Evolutionary conservation across 2,329 filamentous ascomycete genomes (phyloP).

Genomic region (Fusarium sp.): DNA sequence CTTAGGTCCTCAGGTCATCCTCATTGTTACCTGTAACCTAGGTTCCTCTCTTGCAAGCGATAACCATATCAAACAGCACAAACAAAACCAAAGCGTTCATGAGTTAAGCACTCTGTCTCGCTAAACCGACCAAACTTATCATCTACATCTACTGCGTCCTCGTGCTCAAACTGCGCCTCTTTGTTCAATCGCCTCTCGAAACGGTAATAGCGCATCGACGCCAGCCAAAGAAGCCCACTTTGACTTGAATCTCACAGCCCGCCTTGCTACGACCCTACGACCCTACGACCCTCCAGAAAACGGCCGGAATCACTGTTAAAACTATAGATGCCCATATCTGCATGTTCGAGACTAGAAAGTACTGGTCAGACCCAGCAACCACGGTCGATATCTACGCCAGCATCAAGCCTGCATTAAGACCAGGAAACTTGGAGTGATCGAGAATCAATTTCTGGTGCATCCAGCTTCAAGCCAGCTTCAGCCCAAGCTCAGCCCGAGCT

Average conservation of each 20-base stretch:
- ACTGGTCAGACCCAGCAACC: background rate
- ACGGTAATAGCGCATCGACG: conserved; percentile 20
- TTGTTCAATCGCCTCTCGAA: conserved; percentile 21
- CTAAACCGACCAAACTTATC: conserved; percentile 2
- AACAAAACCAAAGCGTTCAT: conserved; percentile 5
- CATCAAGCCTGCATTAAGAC: conserved; percentile 18
- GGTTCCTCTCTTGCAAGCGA: too few relatives aligned
- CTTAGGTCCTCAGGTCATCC: conserved; percentile 19
- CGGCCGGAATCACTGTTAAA: background rate
- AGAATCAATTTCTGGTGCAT: conserved; percentile 16
- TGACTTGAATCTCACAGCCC: conserved; percentile 9
- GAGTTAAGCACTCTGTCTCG: background rate
- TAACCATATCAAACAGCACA: too few relatives aligned
- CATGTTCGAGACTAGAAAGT: background rate
- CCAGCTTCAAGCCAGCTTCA: conserved; percentile 31
- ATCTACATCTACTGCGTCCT: conserved; percentile 5
- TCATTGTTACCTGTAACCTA: too few relatives aligned
- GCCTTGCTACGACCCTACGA: background rate
- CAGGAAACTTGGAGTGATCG: conserved; percentile 11
- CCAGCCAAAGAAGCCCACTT: conserved; percentile 25
- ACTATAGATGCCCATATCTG: background rate
- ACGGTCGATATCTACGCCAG: conserved; percentile 4
- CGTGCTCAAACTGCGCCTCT: conserved; percentile 26
- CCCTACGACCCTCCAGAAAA: conserved; percentile 3
- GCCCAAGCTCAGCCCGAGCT: conserved; percentile 36